Conservation (phyloP, 192 early-diverging fungal genomes). For the Backusella circina region DNA sequence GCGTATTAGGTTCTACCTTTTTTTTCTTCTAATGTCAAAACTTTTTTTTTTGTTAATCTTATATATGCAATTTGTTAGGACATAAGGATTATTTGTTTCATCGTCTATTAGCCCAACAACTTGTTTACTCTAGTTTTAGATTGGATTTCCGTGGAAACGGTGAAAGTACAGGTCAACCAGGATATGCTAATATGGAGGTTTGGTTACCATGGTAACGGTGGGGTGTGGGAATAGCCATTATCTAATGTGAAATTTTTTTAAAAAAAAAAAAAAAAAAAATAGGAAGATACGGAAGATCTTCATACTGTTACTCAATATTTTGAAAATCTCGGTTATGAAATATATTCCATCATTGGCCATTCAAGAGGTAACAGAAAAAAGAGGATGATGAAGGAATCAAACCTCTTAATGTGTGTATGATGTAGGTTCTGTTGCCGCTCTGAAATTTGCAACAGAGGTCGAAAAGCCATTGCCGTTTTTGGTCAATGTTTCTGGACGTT, state of each 20-base stretch:
- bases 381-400: neutral
- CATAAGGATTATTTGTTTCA: conserved; percentile 39
- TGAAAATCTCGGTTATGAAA: conserved; percentile 30
- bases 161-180: conserved; percentile 26
- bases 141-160: conserved; percentile 40
- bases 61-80: conserved; percentile 6
- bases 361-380: conserved; percentile 23
- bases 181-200: conserved; percentile 29
- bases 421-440: conserved; percentile 22
- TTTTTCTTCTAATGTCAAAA: neutral
- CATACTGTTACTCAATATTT: conserved; percentile 21
- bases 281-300: conserved; percentile 31
- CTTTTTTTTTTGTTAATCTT: too few species aligned
- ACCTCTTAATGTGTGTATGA: neutral
- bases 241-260: neutral
- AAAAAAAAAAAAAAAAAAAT: conserved; percentile 1
- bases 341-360: conserved; percentile 30
- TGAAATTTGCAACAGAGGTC: conserved; percentile 29
- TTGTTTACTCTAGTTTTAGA: conserved; percentile 34
- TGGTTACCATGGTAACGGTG: neutral
- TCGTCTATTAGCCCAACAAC: conserved; percentile 24
- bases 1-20: neutral
- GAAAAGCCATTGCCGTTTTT: conserved; percentile 21
- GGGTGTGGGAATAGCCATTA: neutral
- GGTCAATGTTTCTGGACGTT: conserved; percentile 31